These are phyloP conservation scores for Cystobasidium slooffiae DNA, from an alignment of 1,284 basidiomycete species.

Conservation along the genomic window DNA sequence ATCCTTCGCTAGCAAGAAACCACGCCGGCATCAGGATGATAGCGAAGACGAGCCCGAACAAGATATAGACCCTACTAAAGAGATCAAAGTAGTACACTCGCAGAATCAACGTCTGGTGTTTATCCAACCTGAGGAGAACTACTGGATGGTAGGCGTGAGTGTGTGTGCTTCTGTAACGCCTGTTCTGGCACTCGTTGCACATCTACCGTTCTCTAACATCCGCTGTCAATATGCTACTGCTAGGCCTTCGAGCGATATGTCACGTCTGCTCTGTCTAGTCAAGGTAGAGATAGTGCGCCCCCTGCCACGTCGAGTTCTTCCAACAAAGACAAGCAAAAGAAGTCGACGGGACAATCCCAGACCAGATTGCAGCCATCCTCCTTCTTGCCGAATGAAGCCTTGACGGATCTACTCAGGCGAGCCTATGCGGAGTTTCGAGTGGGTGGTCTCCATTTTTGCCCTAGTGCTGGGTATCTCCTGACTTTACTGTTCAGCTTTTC, in stretches of 20 bases:
- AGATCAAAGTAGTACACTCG: conserved; percentile 26
- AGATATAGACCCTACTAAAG: background rate
- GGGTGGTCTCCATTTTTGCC: background rate
- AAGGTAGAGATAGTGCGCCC: background rate
- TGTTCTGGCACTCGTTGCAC: background rate
- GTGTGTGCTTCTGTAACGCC: background rate
- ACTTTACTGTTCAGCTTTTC: background rate
- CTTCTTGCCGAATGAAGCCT: conserved; percentile 6
- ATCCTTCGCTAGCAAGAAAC: conserved; percentile 4
- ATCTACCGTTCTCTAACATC: too few species aligned
- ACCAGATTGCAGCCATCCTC: conserved; percentile 20
- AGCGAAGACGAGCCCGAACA: background rate
- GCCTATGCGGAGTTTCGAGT: conserved; percentile 19
- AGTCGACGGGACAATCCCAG: background rate
- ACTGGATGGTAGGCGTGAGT: conserved; percentile 37
- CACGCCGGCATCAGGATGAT: background rate
- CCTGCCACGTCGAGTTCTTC: background rate
- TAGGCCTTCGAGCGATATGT: conserved; percentile 13
- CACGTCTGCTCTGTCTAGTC: background rate
- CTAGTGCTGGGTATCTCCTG: background rate
- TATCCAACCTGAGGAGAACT: conserved; percentile 27
- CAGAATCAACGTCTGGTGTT: conserved; percentile 35
- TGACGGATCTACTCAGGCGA: conserved; percentile 5
- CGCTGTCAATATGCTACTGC: too few species aligned
- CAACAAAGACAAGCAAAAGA: background rate